Evolutionary conservation across 768 basidiomycete genomes (phyloP).

Genomic region (Collybiopsis confluens): DNA sequence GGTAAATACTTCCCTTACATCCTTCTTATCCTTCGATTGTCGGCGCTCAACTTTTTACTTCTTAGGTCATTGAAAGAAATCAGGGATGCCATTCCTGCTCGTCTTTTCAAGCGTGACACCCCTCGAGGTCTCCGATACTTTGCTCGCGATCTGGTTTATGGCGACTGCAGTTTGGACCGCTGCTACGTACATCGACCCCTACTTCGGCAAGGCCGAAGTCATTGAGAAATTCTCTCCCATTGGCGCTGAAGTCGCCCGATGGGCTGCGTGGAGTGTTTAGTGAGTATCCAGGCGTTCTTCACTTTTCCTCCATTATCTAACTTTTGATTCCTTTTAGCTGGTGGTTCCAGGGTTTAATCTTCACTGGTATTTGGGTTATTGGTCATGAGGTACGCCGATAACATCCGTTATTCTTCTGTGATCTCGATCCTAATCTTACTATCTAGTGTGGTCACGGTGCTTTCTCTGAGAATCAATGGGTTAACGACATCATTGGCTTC

Average conservation of each 20-base stretch:
- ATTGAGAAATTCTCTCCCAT: conserved; percentile 25
- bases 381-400: conserved; percentile 44
- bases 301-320: not conserved
- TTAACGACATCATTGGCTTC: conserved; percentile 50
- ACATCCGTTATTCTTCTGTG: not conserved
- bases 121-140: conserved; percentile 36
- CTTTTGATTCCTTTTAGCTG: conserved; percentile 29
- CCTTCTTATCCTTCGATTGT: not conserved
- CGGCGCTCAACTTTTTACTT: not conserved
- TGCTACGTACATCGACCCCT: conserved; percentile 41
- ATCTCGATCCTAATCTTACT: not conserved
- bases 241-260: conserved; percentile 34
- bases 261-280: conserved; percentile 45
- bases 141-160: conserved; percentile 39
- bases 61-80: conserved; percentile 47
- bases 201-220: conserved; percentile 24
- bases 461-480: conserved; percentile 42
- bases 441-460: conserved; percentile 52
- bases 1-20: conserved; percentile 23
- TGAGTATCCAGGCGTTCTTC: conserved; percentile 21
- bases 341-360: conserved; percentile 61
- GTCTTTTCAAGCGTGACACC: conserved; percentile 41
- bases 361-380: conserved; percentile 57
- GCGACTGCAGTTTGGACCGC: conserved; percentile 38
- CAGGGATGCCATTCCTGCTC: conserved; percentile 42